Evolutionary conservation across 768 basidiomycete genomes (phyloP), one percentile per base, ranked within the genome.

Genomic region (Tylopilus sp.): DNA sequence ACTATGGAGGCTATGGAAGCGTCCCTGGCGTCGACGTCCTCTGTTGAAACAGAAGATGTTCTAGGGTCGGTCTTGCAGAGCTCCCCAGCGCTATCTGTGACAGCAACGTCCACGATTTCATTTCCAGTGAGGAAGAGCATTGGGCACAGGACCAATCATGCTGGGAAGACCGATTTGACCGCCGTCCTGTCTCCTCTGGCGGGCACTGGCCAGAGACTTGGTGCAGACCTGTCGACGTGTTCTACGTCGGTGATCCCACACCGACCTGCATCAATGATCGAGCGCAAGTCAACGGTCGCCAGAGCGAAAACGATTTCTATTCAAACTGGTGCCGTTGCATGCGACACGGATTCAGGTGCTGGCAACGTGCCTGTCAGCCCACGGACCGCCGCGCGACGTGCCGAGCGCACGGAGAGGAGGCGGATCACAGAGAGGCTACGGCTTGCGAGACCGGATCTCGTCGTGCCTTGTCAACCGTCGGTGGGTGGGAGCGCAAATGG

Each of bases 361-460:
- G 10, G 4, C 16, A 26, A 42, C 11, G 26, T 4, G 8, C 48
- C 29, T n/a, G 29, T 54, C 4, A 64, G 57, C 21, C 55, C 66
- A 38, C 60, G 57, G 42, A 64, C 50, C 4, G 62, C 52, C 24
- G 54, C 54, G 33, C 62, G 63, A 16, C 61, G 58, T 14, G 53
- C 56, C 0, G 52, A 54, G 38, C 63, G 60, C 2, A 63, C 60
- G 4, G 53, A 65, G 40, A 57, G 65, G 34, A 56, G 52, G 22
- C 55, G 48, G 30, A 64, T 63, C 36, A 74, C 74, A 1, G 74
- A 78, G 33, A 74, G 72, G 30, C 65, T 83, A 16, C 71, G 74
- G 5, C 61, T 59, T 14, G 78, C 77, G 12, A 73, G 75, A 25
- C 81, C 80, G 3, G 72, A 77, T 48, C 69, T 74, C 9, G 61